A percentile compares a stretch with the other conserved stretches of the same genome.
Conservation (phyloP, 2,329 filamentous ascomycete species). For the Aspergillus fijiensis region DNA sequence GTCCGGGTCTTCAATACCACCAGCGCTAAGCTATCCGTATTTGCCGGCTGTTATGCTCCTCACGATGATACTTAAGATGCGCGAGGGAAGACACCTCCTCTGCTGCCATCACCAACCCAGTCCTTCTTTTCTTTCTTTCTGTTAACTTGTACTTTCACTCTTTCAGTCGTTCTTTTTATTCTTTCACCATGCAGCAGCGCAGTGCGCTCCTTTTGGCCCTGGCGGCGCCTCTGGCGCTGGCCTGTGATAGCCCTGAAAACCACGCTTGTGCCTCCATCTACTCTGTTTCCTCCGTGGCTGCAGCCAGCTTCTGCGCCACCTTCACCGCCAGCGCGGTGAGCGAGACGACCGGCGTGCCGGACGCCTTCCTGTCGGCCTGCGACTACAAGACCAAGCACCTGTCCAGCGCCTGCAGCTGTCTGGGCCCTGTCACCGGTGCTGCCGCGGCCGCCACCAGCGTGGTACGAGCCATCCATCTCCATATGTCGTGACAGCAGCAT, state of each 20-base stretch:
- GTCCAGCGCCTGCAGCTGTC: constrained; percentile 28
- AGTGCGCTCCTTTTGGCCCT: constrained; percentile 25
- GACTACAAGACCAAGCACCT: constrained; percentile 23
- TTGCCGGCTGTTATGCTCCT: background rate
- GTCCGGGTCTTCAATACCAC: background rate
- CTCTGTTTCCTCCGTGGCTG: constrained; percentile 23
- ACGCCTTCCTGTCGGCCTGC: constrained; percentile 20
- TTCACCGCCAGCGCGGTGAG: constrained; percentile 25
- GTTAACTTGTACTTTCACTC: constrained; percentile 10
- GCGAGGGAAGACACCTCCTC: background rate
- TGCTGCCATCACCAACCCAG: background rate
- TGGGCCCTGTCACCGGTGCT: constrained; percentile 16
- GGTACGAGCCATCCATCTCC: background rate
- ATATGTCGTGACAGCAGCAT: too few relatives aligned
- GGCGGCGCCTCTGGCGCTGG: constrained; percentile 21
- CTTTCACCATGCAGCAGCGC: constrained; percentile 25
- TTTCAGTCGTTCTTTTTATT: constrained; percentile 9
- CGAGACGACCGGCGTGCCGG: constrained; percentile 22
- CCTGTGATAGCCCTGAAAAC: constrained; percentile 20
- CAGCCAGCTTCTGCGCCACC: constrained; percentile 25
- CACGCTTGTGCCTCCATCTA: constrained; percentile 26
- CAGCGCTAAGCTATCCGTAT: background rate
- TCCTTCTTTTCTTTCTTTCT: background rate
- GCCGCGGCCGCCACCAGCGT: background rate
- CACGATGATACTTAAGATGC: background rate